These are phyloP conservation scores for Phytopythium cucurbitacearum DNA, from an alignment of 352 stramenopile genomes.

Conservation along the genomic window DNA sequence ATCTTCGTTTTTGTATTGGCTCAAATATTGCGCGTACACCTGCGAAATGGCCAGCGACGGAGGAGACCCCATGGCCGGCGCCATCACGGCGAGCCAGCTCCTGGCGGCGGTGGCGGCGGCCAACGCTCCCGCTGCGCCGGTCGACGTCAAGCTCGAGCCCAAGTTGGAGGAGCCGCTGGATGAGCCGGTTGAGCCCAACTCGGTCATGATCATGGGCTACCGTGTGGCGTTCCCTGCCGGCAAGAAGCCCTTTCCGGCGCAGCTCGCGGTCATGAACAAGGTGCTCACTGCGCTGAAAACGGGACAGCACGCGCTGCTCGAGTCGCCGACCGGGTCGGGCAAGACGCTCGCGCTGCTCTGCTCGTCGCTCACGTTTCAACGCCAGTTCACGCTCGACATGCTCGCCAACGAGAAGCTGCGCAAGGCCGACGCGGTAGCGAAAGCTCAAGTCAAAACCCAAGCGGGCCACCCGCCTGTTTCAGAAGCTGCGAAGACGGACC, in stretches of 20 bases:
- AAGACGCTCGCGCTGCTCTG: constrained; percentile 86
- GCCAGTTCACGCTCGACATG: constrained; percentile 43
- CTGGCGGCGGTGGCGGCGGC: not conserved
- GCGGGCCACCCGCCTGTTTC: constrained; percentile 3
- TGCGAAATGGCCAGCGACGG: not conserved
- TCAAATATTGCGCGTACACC: not conserved
- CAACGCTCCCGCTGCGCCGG: not conserved
- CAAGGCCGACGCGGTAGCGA: constrained; percentile 40
- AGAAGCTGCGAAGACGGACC: constrained; percentile 1
- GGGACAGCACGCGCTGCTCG: constrained; percentile 74
- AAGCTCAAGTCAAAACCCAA: constrained; percentile 28
- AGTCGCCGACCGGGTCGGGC: constrained; percentile 79
- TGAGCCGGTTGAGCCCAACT: constrained; percentile 14
- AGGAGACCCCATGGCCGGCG: constrained; percentile 1
- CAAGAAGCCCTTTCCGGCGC: constrained; percentile 81
- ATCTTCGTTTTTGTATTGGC: no score
- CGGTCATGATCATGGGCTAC: constrained; percentile 87
- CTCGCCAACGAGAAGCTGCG: constrained; percentile 19
- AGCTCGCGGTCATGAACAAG: constrained; percentile 87
- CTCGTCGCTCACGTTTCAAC: constrained; percentile 78
- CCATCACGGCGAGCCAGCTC: not conserved
- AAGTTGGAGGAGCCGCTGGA: not conserved
- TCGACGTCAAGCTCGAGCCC: not conserved
- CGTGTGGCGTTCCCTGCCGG: constrained; percentile 68
- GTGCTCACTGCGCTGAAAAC: constrained; percentile 78